Percentiles rank a stretch among this genome's conserved stretches.
Conservation (phyloP, 495 filamentous ascomycete genomes). For the Daldinia decipiens region DNA sequence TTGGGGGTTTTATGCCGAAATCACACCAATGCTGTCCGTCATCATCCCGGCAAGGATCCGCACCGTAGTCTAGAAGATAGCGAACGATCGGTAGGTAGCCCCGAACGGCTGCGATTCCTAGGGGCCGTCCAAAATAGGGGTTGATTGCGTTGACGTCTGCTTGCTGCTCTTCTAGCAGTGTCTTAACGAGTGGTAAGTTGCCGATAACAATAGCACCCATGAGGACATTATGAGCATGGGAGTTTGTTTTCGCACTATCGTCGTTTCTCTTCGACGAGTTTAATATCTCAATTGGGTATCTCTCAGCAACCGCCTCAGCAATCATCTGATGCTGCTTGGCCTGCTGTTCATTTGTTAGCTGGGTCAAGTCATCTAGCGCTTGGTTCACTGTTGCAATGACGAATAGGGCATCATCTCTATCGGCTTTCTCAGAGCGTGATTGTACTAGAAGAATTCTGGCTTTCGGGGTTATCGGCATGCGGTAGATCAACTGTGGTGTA, state of each 20-base stretch:
- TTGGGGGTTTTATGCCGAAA: background rate
- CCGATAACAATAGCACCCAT: conserved; percentile 21
- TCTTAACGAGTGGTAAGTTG: conserved; percentile 12
- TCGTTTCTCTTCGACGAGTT: too few species aligned
- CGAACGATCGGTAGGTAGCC: conserved; percentile 17
- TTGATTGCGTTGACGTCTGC: background rate
- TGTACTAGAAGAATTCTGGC: conserved; percentile 12
- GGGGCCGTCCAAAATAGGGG: conserved; percentile 13
- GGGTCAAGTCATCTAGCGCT: conserved; percentile 16
- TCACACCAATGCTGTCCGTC: too few species aligned
- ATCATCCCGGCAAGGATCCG: background rate
- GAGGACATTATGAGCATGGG: conserved; percentile 8
- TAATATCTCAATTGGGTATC: background rate
- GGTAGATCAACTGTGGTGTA: background rate
- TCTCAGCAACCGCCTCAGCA: conserved; percentile 7
- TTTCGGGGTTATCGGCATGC: conserved; percentile 6
- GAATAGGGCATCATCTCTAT: background rate
- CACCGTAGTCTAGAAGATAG: conserved; percentile 11
- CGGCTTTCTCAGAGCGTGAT: background rate
- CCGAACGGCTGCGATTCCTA: conserved; percentile 12
- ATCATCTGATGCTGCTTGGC: conserved; percentile 15
- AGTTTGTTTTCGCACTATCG: too few species aligned
- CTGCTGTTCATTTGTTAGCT: background rate
- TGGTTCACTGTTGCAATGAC: conserved; percentile 14
- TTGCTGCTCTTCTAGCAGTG: background rate